phyloP scores from a whole-genome alignment of 805 yeast species.

The Saturnispora halmiae region DNA sequence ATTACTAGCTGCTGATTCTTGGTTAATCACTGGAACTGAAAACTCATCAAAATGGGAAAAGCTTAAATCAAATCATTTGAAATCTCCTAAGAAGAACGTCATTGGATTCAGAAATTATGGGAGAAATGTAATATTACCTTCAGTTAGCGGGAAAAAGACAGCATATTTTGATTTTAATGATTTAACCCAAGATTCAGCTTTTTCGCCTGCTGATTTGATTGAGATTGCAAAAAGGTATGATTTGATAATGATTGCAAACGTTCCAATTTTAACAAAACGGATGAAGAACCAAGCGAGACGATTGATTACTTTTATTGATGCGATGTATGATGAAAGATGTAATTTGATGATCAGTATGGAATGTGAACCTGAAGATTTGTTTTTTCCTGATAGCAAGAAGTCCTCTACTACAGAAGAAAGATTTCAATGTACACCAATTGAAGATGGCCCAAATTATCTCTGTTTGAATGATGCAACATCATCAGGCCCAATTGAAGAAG shows the following conservation, averaged over 20 bases:
- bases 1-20: conserved; percentile 18
- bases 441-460: conserved; percentile 11
- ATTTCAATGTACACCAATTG: conserved; percentile 15
- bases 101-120: conserved; percentile 45
- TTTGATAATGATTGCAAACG: conserved; percentile 48
- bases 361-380: conserved; percentile 41
- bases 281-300: conserved; percentile 62
- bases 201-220: conserved; percentile 62
- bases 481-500: conserved; percentile 41
- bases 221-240: conserved; percentile 53
- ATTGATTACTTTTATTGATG: conserved; percentile 58
- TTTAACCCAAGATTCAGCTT: conserved; percentile 43
- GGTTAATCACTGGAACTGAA: conserved; percentile 29
- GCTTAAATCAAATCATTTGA: conserved; percentile 21
- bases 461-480: conserved; percentile 10
- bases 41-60: conserved; percentile 31
- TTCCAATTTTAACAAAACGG: conserved; percentile 48
- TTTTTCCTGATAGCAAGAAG: conserved; percentile 40
- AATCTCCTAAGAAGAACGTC: conserved; percentile 8
- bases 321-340: conserved; percentile 59
- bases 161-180: conserved; percentile 39
- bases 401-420: conserved; percentile 4
- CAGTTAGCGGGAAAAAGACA: conserved; percentile 34
- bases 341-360: conserved; percentile 46
- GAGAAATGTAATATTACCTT: conserved; percentile 39